phyloP scores from a whole-genome alignment of 2,329 filamentous ascomycete species.

The Penicillium griseofulvum region DNA sequence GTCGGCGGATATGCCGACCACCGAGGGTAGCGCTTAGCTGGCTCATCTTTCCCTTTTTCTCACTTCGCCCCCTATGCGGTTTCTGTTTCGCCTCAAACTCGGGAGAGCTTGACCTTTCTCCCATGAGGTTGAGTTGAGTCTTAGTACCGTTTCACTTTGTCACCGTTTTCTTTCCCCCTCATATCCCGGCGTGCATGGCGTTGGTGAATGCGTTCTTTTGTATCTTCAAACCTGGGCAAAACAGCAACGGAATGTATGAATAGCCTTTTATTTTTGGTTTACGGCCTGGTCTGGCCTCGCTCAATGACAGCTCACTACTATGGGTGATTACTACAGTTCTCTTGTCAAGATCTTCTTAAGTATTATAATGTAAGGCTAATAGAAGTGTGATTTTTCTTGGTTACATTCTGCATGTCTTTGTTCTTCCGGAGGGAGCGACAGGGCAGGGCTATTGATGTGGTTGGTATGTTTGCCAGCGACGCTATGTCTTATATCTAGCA shows the following conservation, averaged over 20 bases:
- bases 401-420: not conserved
- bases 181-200: slow-evolving; percentile 6
- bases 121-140: not conserved
- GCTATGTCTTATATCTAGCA: not conserved
- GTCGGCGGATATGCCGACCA: slow-evolving; percentile 8
- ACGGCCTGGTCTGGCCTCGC: not conserved
- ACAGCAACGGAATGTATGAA: slow-evolving; percentile 21
- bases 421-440: not conserved
- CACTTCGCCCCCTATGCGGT: not conserved
- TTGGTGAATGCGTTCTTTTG: slow-evolving; percentile 3
- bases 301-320: not conserved
- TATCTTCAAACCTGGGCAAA: not conserved
- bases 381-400: not conserved
- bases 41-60: not conserved
- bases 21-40: slow-evolving; percentile 9
- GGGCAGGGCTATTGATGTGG: not conserved
- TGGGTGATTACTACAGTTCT: not conserved
- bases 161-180: not conserved
- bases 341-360: slow-evolving; percentile 8
- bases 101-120: not conserved
- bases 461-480: no score
- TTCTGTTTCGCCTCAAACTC: not conserved
- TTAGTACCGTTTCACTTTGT: not conserved
- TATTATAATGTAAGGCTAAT: not conserved
- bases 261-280: slow-evolving; percentile 8